Percentiles rank a stretch among this genome's conserved stretches.
Evolutionary conservation across 202 grass and related monocot genomes (phyloP).

Genomic region (Dendrocalamus latiflorus): DNA sequence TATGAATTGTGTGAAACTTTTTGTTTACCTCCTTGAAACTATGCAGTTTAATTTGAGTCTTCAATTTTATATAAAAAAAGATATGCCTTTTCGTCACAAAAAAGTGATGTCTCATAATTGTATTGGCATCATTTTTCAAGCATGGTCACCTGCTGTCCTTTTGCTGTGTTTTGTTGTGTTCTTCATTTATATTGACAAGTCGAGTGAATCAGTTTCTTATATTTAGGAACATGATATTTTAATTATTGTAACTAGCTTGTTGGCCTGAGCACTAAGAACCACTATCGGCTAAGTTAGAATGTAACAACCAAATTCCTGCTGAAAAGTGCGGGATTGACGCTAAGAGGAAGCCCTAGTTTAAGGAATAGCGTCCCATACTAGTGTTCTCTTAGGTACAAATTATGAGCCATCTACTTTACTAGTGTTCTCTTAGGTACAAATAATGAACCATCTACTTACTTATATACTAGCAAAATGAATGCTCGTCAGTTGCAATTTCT

Average conservation of each 20-base stretch:
- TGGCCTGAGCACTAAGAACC: not conserved
- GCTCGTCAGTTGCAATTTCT: not conserved
- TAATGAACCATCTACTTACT: not conserved
- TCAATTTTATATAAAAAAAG: no score
- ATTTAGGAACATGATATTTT: not conserved
- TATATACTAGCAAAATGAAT: not conserved
- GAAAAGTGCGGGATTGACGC: not conserved
- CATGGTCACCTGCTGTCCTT: not conserved
- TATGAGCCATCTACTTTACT: no score
- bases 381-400: no score
- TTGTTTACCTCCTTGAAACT: not conserved
- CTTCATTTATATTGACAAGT: not conserved
- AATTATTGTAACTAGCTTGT: not conserved
- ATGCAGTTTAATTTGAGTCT: not conserved
- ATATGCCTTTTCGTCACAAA: no score
- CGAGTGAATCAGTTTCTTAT: not conserved
- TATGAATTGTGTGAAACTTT: not conserved
- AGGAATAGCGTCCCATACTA: not conserved
- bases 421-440: no score
- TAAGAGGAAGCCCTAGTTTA: not conserved
- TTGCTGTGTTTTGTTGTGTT: not conserved
- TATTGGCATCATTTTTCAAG: not conserved
- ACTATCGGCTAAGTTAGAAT: not conserved
- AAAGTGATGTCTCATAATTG: no score
- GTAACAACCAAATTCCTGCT: not conserved